Conservation (phyloP, 2,329 filamentous ascomycete species). For the Aspergillus unguis region DNA sequence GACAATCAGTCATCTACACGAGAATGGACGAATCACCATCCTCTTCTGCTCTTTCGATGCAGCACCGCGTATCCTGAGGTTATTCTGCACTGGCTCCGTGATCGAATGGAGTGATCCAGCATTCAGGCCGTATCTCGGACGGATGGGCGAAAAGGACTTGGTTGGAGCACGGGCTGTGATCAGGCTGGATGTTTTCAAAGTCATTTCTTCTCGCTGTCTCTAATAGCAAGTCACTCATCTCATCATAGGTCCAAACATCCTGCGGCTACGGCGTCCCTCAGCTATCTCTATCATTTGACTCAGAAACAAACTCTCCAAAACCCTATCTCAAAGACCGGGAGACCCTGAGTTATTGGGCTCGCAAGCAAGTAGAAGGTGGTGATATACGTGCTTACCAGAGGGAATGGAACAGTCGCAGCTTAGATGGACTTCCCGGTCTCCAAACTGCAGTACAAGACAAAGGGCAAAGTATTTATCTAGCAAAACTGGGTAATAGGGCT, state of each 20-base stretch:
- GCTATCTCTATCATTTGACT: slow-evolving; percentile 42
- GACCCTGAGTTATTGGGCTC: slow-evolving; percentile 54
- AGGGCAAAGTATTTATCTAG: slow-evolving; percentile 49
- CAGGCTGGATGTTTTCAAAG: slow-evolving; percentile 60
- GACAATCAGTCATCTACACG: slow-evolving; percentile 71
- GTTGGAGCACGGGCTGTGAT: slow-evolving; percentile 60
- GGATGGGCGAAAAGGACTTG: slow-evolving; percentile 46
- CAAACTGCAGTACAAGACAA: slow-evolving; percentile 50
- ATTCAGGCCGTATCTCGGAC: slow-evolving; percentile 45
- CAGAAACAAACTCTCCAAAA: slow-evolving; percentile 19
- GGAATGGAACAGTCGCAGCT: slow-evolving; percentile 53
- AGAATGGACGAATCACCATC: slow-evolving; percentile 71
- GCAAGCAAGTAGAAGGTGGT: slow-evolving; percentile 49
- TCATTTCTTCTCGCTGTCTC: slow-evolving; percentile 11
- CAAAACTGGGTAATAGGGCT: slow-evolving; percentile 32
- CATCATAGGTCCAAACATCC: slow-evolving; percentile 52
- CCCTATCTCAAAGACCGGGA: slow-evolving; percentile 52
- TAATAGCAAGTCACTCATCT: too few relatives aligned
- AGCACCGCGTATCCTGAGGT: slow-evolving; percentile 59
- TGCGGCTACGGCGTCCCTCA: slow-evolving; percentile 65
- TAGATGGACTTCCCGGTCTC: slow-evolving; percentile 60
- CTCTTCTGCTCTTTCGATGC: slow-evolving; percentile 68
- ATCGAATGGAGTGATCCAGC: slow-evolving; percentile 57
- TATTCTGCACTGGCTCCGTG: slow-evolving; percentile 60
- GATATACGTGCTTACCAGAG: slow-evolving; percentile 55